These are phyloP conservation scores for Backusella morwellensis DNA, from an alignment of 192 early-diverging fungal species.

Conservation along the genomic window DNA sequence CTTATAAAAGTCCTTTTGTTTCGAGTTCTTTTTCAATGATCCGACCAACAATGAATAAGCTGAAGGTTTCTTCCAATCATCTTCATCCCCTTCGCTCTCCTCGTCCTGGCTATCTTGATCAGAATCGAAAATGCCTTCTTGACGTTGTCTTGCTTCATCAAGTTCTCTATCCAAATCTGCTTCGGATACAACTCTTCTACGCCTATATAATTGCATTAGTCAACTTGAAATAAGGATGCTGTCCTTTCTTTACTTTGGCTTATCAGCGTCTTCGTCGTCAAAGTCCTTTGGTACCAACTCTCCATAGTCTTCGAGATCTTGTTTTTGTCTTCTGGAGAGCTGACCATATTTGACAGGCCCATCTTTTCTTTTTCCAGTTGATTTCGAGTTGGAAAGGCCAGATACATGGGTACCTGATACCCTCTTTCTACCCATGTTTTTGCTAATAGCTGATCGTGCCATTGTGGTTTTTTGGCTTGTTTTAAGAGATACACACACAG, in stretches of 20 bases:
- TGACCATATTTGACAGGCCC: slow-evolving; percentile 42
- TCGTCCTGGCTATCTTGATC: slow-evolving; percentile 26
- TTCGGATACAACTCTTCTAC: slow-evolving; percentile 47
- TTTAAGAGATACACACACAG: background rate
- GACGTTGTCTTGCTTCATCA: slow-evolving; percentile 29
- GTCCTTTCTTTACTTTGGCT: background rate
- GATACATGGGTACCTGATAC: slow-evolving; percentile 21
- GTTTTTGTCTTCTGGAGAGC: slow-evolving; percentile 46
- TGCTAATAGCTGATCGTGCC: slow-evolving; percentile 29
- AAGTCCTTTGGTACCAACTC: slow-evolving; percentile 58
- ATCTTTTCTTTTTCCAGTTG: slow-evolving; percentile 30
- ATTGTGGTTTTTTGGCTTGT: background rate
- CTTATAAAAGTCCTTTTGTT: slow-evolving; percentile 49
- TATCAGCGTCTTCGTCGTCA: slow-evolving; percentile 28
- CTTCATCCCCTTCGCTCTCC: slow-evolving; percentile 39
- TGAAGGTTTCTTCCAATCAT: slow-evolving; percentile 49
- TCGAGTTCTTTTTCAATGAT: slow-evolving; percentile 54
- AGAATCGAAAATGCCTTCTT: slow-evolving; percentile 36
- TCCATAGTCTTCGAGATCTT: slow-evolving; percentile 68
- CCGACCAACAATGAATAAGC: slow-evolving; percentile 59
- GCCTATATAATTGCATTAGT: slow-evolving; percentile 16
- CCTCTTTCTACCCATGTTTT: slow-evolving; percentile 17
- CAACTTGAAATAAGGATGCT: too few species aligned
- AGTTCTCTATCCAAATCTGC: slow-evolving; percentile 48
- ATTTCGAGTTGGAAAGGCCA: slow-evolving; percentile 30